Evolutionary conservation across 805 yeast genomes (phyloP), one percentile per base, ranked within the genome.

Genomic region (Sugiyamaella chiloensis): DNA sequence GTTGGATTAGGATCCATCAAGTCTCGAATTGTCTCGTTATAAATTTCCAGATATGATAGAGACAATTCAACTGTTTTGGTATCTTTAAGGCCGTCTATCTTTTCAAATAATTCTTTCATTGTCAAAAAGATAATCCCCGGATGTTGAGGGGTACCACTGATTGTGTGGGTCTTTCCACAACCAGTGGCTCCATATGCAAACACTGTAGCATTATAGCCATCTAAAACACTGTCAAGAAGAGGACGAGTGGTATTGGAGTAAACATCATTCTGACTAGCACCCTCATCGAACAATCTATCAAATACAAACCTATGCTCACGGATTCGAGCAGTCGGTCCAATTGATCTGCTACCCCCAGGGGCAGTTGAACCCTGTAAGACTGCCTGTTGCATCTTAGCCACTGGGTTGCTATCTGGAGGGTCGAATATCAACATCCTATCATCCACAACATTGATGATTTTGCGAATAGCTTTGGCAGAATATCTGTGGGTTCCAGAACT

Each of bases 101-200:
- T 71, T 16, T 68, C 68, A 61, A 83, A 89, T 27, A 91, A 68
- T 50, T 87, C 95, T 52, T 78, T 72, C 83, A 87, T 81, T 0
- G 96, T 83, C 35, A 83, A 67, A 57, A 82, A 86, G 0, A 88
- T 84, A 11, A 90, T 77, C 0, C 96, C 96, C 0, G 96, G 96
- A 21, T 75, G 67, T 1, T 76, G 76, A 0, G 80, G 74, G 0
- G 82, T 76, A 0, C 96, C 96, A 61, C 84, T 78, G 26, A 90
- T 85, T 0, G 98, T 90, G 62, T 85, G 88, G 0, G 97, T 90
- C 62, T 90, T 90, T n/a, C 98, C 98, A 65, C 97, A 90, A 0
- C 98, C 98, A 0, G 98, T 90, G 24, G 98, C 71, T 1, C 98
- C 98, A 63, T 90, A 90, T 0, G 98, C 97, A 63, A 91, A 88